These are phyloP conservation scores for Tuber indicum DNA, from an alignment of 495 filamentous ascomycete genomes.

Conservation along the genomic window DNA sequence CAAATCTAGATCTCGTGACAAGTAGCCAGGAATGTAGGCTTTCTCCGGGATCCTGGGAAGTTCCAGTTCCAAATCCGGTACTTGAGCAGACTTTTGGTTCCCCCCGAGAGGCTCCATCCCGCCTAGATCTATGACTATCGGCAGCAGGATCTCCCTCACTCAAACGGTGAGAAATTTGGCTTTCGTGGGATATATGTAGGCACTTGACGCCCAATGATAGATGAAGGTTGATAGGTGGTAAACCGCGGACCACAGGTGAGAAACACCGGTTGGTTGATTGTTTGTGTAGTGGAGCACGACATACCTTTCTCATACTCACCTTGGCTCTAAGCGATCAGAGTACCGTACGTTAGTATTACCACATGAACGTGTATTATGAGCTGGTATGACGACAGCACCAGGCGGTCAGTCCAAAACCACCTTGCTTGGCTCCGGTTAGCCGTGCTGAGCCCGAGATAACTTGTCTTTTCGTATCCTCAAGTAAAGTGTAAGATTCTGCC, in stretches of 20 bases:
- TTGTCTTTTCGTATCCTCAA: not conserved
- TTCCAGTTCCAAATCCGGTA: not conserved
- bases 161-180: not conserved
- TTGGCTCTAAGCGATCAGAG: not conserved
- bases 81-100: not conserved
- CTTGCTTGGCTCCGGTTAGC: not conserved
- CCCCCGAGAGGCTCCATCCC: not conserved
- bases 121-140: not conserved
- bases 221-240: not conserved
- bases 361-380: not conserved
- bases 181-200: not conserved
- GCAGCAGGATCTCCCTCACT: not conserved
- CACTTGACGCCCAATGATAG: conserved; percentile 1
- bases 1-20: not conserved
- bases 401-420: not conserved
- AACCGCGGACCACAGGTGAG: not conserved
- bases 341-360: not conserved
- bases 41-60: not conserved
- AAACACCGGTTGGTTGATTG: not conserved
- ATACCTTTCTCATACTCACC: not conserved
- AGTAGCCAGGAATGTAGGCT: not conserved
- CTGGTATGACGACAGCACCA: not conserved
- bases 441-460: not conserved
- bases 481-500: not conserved
- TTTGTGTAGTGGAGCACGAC: not conserved